Base-by-base conservation (phyloP, 768 basidiomycete genomes). In the Boletus sp. region DNA sequence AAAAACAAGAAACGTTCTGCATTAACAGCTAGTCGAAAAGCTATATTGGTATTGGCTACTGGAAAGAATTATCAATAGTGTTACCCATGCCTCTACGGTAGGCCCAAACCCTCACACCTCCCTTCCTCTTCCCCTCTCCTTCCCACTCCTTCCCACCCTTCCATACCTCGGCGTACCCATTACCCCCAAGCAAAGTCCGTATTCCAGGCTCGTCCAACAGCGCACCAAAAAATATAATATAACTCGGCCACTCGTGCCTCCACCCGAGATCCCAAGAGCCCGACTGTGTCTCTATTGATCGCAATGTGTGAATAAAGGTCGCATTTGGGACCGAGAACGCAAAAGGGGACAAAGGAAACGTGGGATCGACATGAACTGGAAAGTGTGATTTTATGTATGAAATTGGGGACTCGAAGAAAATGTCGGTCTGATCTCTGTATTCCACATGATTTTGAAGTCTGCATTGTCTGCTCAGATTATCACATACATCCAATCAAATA, bases 191-290 rank as follows among this genome's bases (percentile, higher is more conserved):
- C 28, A 84, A 24, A 3, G 70, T 61, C 45, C 70, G 65, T 2
- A 92, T 76, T 2, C 78, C 82, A 9, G 76, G 71, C 50, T 80
- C 73, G 6, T 76, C 71, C 42, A 96, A 75, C 45, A 98, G 74
- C n/a, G 80, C 80, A 5, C 91, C 92, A 67, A 98, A 98, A 51
- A 94, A 75, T 3, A 93, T 82, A 15, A 98, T 64, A 70, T 94
- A 84, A 44, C 78, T 80, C 0, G 96, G 94, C 90, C 92, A 94
- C 57, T 83, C 75, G 58, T 94, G 90, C 52, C 52, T 66, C 85
- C 90, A 92, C 0, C 67, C 67, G 32, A 73, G 62, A 50, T 67
- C 64, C 59, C 62, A 68, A 7, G 65, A 61, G 4, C 55, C 50
- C 1, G 55, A 60, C 10, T 50, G 57, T 3, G 4, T 41, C 14